Base-by-base conservation (phyloP, 2,329 filamentous ascomycete genomes). In the Pseudogymnoascus sp. region DNA sequence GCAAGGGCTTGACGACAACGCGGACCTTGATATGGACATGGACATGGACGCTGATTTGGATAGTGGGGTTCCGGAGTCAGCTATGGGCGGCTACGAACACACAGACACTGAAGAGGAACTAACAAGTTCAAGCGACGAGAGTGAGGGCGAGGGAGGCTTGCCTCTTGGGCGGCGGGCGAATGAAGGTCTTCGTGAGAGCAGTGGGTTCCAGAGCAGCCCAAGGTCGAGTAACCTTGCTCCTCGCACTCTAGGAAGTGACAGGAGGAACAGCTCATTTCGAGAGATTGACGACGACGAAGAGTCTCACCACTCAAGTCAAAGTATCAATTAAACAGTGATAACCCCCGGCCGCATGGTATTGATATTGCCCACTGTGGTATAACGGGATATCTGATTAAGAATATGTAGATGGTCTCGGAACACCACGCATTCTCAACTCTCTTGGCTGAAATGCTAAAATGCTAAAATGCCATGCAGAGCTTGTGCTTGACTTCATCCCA, bases 101-200 rank as follows among this genome's bases (percentile, higher is more conserved):
- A 91, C 89, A 7, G 89, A 91, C 74, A 88, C 87, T 1, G 88
- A 91, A 67, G 87, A 80, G 7, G 85, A 86, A 61, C 68, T 85
- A 61, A 80, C 75, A 64, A 83, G 79, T 70, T 82, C 79, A 65
- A 77, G 77, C 59, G 76, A 77, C 8, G 74, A 78, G 7, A 73
- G 75, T 14, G 74, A 75, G 33, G 73, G 73, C 31, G 70, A 71
- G 16, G 75, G 11, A 3, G n/a, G 18, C 11, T 16, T 56, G 50
- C 50, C 50, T 35, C 33, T 56, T 12, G 50, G 50, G n/a, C 50
- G 50, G 25, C 28, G 14, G 50, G 16, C 50, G 50, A 56, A 56
- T 33, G 50, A 56, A 33, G 5, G 50, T 56, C 16, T 33, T 35
- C 50, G 50, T 33, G 50, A 8, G 28, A 56, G 50, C 50, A 56